A percentile compares a stretch with the other conserved stretches of the same genome.
Evolutionary conservation across 306 rosid species (phyloP).

Genomic region (Astragalus membranaceus): DNA sequence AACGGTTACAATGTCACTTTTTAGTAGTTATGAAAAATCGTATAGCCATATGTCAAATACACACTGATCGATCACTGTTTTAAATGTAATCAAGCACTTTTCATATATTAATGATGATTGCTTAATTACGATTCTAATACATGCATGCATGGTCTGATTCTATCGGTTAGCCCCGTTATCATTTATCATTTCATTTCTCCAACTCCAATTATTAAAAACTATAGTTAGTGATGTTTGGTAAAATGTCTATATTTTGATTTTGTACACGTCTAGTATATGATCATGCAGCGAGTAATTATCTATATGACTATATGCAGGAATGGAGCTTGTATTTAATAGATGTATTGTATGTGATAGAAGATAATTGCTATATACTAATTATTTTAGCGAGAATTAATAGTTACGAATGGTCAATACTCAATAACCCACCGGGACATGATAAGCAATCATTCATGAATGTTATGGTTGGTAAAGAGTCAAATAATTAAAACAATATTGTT

Average conservation of each 20-base stretch:
- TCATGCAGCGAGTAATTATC: conserved; percentile 7
- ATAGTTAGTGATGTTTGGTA: conserved; percentile 28
- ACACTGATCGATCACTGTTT: neutral
- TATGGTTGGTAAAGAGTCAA: too few species aligned
- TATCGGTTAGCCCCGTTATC: conserved; percentile 2
- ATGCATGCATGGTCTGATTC: neutral
- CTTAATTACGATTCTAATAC: neutral
- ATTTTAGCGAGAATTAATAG: too few species aligned
- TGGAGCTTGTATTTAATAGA: neutral
- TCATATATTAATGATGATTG: conserved; percentile 24
- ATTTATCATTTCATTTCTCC: conserved; percentile 19
- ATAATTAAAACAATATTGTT: too few species aligned
- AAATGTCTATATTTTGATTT: conserved; percentile 14
- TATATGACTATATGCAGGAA: neutral
- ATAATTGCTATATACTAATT: too few species aligned
- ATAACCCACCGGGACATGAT: too few species aligned
- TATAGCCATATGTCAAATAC: neutral
- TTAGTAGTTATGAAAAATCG: neutral
- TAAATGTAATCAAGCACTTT: conserved; percentile 20
- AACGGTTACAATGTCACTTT: neutral
- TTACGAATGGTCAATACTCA: too few species aligned
- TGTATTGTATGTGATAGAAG: neutral
- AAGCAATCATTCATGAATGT: too few species aligned
- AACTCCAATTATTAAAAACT: neutral
- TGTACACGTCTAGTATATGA: neutral